A percentile compares a stretch with the other conserved stretches of the same genome.
Conservation (phyloP, 495 filamentous ascomycete species). For the Xylaria curta region DNA sequence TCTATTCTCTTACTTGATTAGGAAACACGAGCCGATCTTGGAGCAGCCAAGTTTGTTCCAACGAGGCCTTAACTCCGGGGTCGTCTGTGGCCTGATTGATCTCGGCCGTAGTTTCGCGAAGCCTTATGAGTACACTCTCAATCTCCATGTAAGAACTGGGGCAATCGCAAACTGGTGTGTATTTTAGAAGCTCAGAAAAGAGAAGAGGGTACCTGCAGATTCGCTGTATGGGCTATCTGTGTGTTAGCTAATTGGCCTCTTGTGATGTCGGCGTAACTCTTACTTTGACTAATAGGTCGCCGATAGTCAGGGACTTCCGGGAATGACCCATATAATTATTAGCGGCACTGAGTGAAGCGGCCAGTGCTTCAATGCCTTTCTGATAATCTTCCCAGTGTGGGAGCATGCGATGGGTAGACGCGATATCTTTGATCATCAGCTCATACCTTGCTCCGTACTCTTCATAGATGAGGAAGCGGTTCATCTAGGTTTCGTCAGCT, state of each 20-base stretch:
- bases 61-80: conserved; percentile 58
- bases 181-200: conserved; percentile 78
- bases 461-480: conserved; percentile 83
- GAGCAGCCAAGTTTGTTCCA: conserved; percentile 77
- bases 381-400: conserved; percentile 83
- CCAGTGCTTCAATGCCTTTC: conserved; percentile 85
- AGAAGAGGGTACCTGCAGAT: conserved; percentile 92
- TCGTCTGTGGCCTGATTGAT: conserved; percentile 81
- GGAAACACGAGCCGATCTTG: conserved; percentile 79
- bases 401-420: conserved; percentile 69
- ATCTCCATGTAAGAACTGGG: conserved; percentile 80
- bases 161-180: conserved; percentile 84
- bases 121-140: conserved; percentile 70
- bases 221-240: conserved; percentile 82
- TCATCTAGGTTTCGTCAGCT: conserved; percentile 55
- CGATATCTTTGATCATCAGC: conserved; percentile 76
- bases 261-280: conserved; percentile 14
- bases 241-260: conserved; percentile 29
- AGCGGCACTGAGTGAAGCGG: conserved; percentile 73
- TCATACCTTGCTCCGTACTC: conserved; percentile 90
- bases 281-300: conserved; percentile 92
- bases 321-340: conserved; percentile 67
- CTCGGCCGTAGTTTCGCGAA: conserved; percentile 72
- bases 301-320: conserved; percentile 77
- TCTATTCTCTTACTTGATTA: conserved; percentile 61